Conservation (phyloP, 306 rosid species). For the Quercus rubra region DNA sequence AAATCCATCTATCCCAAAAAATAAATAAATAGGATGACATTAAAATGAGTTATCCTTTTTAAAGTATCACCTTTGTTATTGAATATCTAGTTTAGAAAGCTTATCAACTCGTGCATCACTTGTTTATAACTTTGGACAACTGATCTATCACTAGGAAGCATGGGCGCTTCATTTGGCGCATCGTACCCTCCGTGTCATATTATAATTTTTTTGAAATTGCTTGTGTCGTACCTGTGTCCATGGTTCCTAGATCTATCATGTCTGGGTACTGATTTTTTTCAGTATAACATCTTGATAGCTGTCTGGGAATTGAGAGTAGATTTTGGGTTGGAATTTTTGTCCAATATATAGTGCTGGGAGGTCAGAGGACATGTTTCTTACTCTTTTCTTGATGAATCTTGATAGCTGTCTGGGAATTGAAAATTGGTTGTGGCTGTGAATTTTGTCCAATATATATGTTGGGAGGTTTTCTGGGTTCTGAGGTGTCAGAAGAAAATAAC, state of each 20-base stretch:
- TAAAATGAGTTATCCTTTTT: background rate
- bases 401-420: constrained; percentile 18
- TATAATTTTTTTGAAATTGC: no score
- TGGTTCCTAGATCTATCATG: background rate
- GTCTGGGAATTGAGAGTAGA: constrained; percentile 3
- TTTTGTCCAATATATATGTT: constrained; percentile 17
- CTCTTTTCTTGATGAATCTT: constrained; percentile 4
- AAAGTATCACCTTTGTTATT: background rate
- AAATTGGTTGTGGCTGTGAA: constrained; percentile 18
- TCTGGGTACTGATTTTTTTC: constrained; percentile 17
- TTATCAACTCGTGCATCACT: background rate
- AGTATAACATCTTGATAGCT: constrained; percentile 28
- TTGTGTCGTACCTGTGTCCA: no score
- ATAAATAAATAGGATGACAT: background rate
- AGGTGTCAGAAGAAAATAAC: constrained; percentile 8
- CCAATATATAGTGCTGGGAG: constrained; percentile 10
- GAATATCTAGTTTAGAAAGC: background rate
- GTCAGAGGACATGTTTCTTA: constrained; percentile 2
- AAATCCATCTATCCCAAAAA: no score
- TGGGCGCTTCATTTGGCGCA: no score
- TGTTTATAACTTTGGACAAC: background rate
- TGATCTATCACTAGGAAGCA: background rate
- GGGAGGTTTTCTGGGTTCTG: background rate
- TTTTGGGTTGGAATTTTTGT: constrained; percentile 24
- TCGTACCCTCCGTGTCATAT: no score